Base-by-base conservation (phyloP, 139 green algal species). In the Chlamydomonas incerta region DNA sequence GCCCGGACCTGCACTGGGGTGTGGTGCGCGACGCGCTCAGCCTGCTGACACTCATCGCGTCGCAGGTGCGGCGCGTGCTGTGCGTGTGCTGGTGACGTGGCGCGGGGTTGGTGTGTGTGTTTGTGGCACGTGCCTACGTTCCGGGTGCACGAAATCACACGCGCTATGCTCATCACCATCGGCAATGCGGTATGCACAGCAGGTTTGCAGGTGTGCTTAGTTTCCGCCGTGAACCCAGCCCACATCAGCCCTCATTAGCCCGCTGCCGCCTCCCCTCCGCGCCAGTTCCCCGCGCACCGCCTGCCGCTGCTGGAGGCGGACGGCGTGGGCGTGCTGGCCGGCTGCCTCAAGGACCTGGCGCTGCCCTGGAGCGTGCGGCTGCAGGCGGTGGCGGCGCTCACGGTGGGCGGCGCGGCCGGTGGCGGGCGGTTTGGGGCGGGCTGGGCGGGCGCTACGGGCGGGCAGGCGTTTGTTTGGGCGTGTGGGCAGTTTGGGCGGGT, bases 1-100 rank as follows among this genome's bases (percentile, higher is more conserved):
- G 6, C 2, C 5, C 5, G 23, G 37, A 60, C 8, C 41, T 50
- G 41, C 63, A 84, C 31, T 47, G 47, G 63, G 65, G 18, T n/a
- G 63, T 84, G 63, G 63, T 74, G 65, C 63, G 65, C 17, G 46
- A 84, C 31, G 77, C 77, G 41, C 77, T 84, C 13, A 70, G 28
- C 33, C 18, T 84, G 46, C 46, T 84, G n/a, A 29, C 9, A 10
- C 33, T 74, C 17, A 65, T 84, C 24, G 8, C 37, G 15, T 33
- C 63, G 20, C 63, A 74, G 77, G 77, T 84, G 63, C 8, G 77
- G 41, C 5, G 41, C 41, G 41, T 5, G 41, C 41, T 5, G 41
- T 5, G 8, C 41, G 41, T 5, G 41, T 5, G n/a, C n/a, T n/a
- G n/a, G n/a, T n/a, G n/a, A n/a, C n/a, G n/a, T n/a, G n/a, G n/a